Conservation (phyloP, 2,329 filamentous ascomycete species). For the Colletotrichum gigasporum region DNA sequence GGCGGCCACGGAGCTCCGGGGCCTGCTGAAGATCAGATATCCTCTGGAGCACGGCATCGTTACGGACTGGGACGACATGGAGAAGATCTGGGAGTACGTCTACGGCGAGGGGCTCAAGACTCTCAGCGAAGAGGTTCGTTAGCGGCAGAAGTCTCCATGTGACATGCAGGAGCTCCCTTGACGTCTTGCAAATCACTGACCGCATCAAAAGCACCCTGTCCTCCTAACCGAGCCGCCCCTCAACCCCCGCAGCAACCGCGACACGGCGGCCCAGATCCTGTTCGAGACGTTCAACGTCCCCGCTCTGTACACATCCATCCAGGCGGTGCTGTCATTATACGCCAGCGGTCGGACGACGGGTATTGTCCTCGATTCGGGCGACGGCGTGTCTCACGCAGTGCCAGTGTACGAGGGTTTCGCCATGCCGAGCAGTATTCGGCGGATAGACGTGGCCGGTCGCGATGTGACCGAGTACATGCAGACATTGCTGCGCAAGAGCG, state of each 20-base stretch:
- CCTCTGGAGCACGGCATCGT: conserved; percentile 98
- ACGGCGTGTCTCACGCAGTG: conserved; percentile 96
- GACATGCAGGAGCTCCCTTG: too few relatives aligned
- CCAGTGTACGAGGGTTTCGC: conserved; percentile 98
- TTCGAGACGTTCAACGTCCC: conserved; percentile 99
- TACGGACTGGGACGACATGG: conserved; percentile 99
- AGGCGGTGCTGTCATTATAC: conserved; percentile 95
- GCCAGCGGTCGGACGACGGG: conserved; percentile 95
- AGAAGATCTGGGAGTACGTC: conserved; percentile 98
- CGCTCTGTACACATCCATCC: conserved; percentile 94
- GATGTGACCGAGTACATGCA: conserved; percentile 98
- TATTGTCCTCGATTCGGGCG: conserved; percentile 93
- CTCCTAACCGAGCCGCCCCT: conserved; percentile 95
- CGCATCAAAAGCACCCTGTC: conserved; percentile 78
- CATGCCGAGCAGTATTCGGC: conserved; percentile 92
- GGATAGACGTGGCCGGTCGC: conserved; percentile 94
- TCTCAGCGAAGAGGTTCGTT: conserved; percentile 86
- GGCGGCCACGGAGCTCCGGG: conserved; percentile 86
- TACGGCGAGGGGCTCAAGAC: conserved; percentile 97
- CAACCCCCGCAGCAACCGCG: conserved; percentile 94
- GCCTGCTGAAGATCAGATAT: conserved; percentile 94
- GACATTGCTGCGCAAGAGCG: conserved; percentile 87
- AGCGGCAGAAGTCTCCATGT: too few relatives aligned
- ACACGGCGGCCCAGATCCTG: conserved; percentile 95
- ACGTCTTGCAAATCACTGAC: conserved; percentile 32